These are phyloP conservation scores for Acorus calamus DNA, from an alignment of 106 monocot genomes.

Conservation along the genomic window DNA sequence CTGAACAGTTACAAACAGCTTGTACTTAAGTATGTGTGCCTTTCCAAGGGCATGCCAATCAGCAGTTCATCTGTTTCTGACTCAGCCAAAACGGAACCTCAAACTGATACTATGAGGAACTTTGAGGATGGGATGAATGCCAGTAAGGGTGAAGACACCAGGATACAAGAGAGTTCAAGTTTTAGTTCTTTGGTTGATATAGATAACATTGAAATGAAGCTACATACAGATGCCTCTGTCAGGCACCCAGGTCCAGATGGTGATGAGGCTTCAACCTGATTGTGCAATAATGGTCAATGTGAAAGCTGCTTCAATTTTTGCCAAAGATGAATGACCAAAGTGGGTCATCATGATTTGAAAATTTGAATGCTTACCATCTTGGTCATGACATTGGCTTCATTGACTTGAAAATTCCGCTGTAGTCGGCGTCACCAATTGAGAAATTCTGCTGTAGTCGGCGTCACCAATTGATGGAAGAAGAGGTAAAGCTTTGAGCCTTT, in stretches of 20 bases:
- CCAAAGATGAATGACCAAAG: too few species aligned
- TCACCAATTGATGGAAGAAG: too few species aligned
- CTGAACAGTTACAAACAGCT: slow-evolving; percentile 63
- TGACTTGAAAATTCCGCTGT: too few species aligned
- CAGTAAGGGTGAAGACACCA: background rate
- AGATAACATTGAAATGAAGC: slow-evolving; percentile 5
- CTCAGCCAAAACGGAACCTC: slow-evolving; percentile 7
- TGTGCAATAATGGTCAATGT: too few species aligned
- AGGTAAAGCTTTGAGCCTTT: too few species aligned
- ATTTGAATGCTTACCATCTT: too few species aligned
- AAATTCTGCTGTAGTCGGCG: too few species aligned
- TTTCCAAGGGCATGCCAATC: slow-evolving; percentile 55
- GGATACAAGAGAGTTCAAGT: slow-evolving; percentile 1
- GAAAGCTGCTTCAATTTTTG: too few species aligned
- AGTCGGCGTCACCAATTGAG: too few species aligned
- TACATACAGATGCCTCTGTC: slow-evolving; percentile 9
- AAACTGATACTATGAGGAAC: slow-evolving; percentile 5
- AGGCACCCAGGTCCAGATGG: background rate
- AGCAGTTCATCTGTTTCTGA: slow-evolving; percentile 10
- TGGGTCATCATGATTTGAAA: too few species aligned
- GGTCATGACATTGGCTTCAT: too few species aligned
- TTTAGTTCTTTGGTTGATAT: slow-evolving; percentile 3
- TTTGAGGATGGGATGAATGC: slow-evolving; percentile 8
- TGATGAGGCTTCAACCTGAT: background rate
- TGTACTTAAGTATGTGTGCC: slow-evolving; percentile 68